Evolutionary conservation across 176 grass and related monocot species (phyloP).

Genomic region (Bonia amplexicaulis): DNA sequence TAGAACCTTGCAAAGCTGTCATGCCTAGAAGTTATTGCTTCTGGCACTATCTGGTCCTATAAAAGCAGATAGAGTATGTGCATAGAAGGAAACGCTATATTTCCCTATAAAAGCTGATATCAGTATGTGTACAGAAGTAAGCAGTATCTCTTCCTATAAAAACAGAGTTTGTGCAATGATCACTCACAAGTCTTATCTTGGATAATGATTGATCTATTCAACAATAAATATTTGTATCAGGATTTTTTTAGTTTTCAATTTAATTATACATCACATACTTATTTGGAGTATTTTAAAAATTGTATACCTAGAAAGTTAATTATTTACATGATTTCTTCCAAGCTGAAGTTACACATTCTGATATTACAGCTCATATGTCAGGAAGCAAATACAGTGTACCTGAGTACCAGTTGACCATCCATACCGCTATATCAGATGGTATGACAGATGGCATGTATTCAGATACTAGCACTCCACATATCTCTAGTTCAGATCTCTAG

Average conservation of each 20-base stretch:
- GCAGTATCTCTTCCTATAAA: background rate
- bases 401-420: background rate
- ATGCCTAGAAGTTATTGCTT: background rate
- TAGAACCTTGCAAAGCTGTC: background rate
- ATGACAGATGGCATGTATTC: background rate
- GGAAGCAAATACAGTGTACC: background rate
- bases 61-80: conserved; percentile 8
- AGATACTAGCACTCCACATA: background rate
- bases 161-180: background rate
- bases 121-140: background rate
- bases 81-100: background rate
- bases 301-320: background rate
- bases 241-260: background rate
- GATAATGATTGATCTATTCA: background rate
- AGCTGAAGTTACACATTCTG: background rate
- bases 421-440: background rate
- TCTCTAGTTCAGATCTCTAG: background rate
- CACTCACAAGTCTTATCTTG: background rate
- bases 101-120: background rate
- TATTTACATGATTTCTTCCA: background rate
- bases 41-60: conserved; percentile 1
- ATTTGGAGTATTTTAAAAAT: background rate
- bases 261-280: background rate
- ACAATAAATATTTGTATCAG: background rate
- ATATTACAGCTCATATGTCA: background rate